Conservation (phyloP, 352 stramenopile genomes). For the Phytophthora litchii region DNA sequence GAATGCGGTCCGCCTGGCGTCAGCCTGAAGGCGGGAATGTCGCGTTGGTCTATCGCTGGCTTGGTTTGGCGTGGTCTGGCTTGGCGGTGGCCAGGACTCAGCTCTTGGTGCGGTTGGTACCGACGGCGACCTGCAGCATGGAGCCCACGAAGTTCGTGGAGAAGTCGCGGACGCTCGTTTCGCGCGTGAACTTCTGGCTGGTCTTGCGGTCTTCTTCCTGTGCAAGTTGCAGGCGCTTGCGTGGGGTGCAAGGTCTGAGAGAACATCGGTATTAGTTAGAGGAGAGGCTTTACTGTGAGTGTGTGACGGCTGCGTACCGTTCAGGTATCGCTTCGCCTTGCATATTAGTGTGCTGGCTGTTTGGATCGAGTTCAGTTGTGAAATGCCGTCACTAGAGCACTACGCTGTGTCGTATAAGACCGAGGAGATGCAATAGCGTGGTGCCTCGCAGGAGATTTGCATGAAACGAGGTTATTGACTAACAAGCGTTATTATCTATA, state of each 20-base stretch:
- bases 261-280: background rate
- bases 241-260: slow-evolving; percentile 62
- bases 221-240: slow-evolving; percentile 65
- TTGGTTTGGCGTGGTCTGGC: slow-evolving; percentile 3
- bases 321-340: slow-evolving; percentile 25
- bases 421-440: background rate
- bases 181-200: slow-evolving; percentile 23
- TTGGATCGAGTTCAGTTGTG: slow-evolving; percentile 16
- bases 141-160: slow-evolving; percentile 50
- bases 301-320: slow-evolving; percentile 12
- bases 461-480: background rate
- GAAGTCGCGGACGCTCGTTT: slow-evolving; percentile 49
- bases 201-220: slow-evolving; percentile 60
- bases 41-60: slow-evolving; percentile 19
- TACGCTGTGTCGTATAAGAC: slow-evolving; percentile 10
- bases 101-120: slow-evolving; percentile 3
- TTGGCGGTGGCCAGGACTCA: background rate
- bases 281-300: background rate
- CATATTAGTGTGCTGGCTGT: slow-evolving; percentile 8
- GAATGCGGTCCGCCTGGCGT: slow-evolving; percentile 26
- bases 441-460: background rate
- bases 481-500: slow-evolving; percentile 26
- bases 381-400: slow-evolving; percentile 6
- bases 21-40: slow-evolving; percentile 25
- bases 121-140: slow-evolving; percentile 45